phyloP scores from a whole-genome alignment of 192 early-diverging fungal species.

The Mortierella antarctica region DNA sequence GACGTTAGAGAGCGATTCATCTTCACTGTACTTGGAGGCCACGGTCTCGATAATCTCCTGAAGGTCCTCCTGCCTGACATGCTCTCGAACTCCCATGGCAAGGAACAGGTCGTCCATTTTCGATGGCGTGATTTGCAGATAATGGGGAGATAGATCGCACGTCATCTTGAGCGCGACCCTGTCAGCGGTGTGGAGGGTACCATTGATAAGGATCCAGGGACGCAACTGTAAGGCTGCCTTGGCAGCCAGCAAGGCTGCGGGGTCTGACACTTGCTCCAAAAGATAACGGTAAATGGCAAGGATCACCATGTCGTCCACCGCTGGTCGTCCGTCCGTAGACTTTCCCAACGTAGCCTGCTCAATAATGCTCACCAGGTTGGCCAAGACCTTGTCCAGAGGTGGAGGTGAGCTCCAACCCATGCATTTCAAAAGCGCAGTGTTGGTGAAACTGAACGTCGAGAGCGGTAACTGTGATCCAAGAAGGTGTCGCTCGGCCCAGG shows the following conservation, averaged over 20 bases:
- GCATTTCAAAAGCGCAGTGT: background rate
- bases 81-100: conserved; percentile 20
- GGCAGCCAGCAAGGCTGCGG: background rate
- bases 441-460: background rate
- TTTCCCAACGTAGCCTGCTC: background rate
- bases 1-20: background rate
- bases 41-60: background rate
- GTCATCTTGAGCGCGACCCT: conserved; percentile 13
- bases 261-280: background rate
- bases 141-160: conserved; percentile 14
- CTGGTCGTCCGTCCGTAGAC: background rate
- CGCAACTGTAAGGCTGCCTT: background rate
- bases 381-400: conserved; percentile 28
- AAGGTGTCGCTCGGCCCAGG: background rate
- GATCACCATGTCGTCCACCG: background rate
- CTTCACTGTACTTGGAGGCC: background rate
- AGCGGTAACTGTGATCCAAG: conserved; percentile 20
- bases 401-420: conserved; percentile 37
- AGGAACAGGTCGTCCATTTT: conserved; percentile 6
- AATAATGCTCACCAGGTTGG: conserved; percentile 7
- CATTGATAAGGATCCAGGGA: conserved; percentile 20
- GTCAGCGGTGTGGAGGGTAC: background rate
- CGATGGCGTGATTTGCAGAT: background rate
- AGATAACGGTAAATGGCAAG: conserved; percentile 13
- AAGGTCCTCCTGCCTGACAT: conserved; percentile 4